A percentile compares a stretch with the other conserved stretches of the same genome.
These are phyloP conservation scores for Kitagawia praeruptora DNA, from an alignment of 129 eudicot species.

Conservation along the genomic window DNA sequence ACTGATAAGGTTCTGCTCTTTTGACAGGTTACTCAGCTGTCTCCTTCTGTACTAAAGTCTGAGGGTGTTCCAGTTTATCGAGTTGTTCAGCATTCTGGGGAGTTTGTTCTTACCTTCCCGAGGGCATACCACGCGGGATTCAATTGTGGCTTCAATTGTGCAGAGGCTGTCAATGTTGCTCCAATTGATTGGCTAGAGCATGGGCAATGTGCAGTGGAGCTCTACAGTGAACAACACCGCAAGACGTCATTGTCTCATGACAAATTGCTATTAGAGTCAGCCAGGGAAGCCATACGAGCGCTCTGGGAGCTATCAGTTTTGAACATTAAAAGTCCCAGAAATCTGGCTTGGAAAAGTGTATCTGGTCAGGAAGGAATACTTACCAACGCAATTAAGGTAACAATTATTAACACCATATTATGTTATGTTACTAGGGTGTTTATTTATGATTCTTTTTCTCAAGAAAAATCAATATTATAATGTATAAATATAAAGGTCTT, in stretches of 20 bases:
- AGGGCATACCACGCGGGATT: conserved; percentile 83
- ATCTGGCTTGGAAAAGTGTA: conserved; percentile 43
- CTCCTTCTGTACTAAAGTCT: conserved; percentile 57
- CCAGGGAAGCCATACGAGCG: conserved; percentile 46
- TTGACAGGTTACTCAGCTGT: conserved; percentile 67
- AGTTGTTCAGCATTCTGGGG: conserved; percentile 60
- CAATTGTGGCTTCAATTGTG: conserved; percentile 84
- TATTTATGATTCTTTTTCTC: too few relatives aligned
- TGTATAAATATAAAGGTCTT: neutral
- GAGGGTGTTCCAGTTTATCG: conserved; percentile 76
- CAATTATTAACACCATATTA: neutral
- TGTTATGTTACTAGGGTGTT: neutral
- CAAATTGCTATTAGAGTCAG: conserved; percentile 55
- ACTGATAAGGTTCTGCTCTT: neutral
- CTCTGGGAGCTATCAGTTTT: conserved; percentile 35
- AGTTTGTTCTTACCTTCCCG: conserved; percentile 73
- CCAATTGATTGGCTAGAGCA: conserved; percentile 78
- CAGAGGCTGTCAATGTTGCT: conserved; percentile 86
- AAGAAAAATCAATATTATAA: neutral
- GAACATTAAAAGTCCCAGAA: conserved; percentile 26
- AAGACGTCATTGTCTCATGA: conserved; percentile 81
- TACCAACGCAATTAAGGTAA: conserved; percentile 55
- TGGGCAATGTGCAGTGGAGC: conserved; percentile 74
- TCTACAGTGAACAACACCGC: conserved; percentile 56
- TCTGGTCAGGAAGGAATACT: conserved; percentile 66